Base-by-base conservation (phyloP, 768 basidiomycete species). In the Podaxis sp. region DNA sequence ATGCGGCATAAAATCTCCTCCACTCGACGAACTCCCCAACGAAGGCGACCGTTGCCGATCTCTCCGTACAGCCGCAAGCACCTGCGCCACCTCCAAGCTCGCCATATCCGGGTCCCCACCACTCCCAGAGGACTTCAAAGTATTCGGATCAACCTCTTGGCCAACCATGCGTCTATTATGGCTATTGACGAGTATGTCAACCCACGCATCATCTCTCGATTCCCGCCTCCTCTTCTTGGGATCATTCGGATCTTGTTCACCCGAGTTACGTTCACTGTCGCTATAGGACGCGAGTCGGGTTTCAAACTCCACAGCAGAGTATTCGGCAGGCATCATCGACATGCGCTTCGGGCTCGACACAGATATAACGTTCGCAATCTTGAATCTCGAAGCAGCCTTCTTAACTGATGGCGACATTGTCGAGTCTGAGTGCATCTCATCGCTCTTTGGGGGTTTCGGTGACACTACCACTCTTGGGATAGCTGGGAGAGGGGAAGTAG, bases 301-400 rank as follows among this genome's bases (percentile, higher is more conserved):
- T 76, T 91, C 87, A 75, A 94, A 94, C 58, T 94, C 91, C 54
- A 94, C 84, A 38, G 82, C 84, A 57, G 90, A 87, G 72, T 90
- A 90, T 73, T 92, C 88, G n/a, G 90, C 83, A 36, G 91, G 90
- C 13, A 79, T 72, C 68, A 86, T 76, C 41, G 83, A 81, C 67
- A 82, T 80, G 64, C 78, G 73, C 56, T 69, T 72, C 46, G 87
- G 84, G 70, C 82, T 87, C 64, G 83, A 79, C 59, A 82, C 80
- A 37, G 84, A 82, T 63, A 80, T 75, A 68, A 74, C 74, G 66
- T 72, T 76, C 62, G 82, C 80, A 56, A 90, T 74, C 43, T 86
- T 84, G 76, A 91, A 89, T 66, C 85, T 82, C 57, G 80, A 79
- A 15, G 59, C n/a, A 17, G 40, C 11, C 59, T 77, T 75, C 40